Conservation (phyloP, 768 basidiomycete species). For the Xanthoconium stramineum region DNA sequence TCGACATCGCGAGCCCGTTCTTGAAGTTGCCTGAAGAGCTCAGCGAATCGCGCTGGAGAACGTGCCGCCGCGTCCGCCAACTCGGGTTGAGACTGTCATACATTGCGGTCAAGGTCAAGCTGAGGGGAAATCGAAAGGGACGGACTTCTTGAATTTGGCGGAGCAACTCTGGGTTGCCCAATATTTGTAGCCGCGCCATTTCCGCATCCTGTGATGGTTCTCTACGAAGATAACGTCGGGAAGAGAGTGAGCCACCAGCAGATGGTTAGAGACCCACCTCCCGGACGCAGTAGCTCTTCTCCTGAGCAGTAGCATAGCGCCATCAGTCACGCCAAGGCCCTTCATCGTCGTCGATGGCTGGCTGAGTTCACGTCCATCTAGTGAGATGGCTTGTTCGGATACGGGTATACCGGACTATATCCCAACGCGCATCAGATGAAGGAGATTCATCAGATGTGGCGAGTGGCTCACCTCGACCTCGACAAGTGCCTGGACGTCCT, state of each 20-base stretch:
- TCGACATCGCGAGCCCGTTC: constrained; percentile 54
- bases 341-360: constrained; percentile 67
- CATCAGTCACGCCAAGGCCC: constrained; percentile 55
- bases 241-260: not conserved
- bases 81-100: constrained; percentile 71
- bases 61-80: constrained; percentile 66
- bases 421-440: not conserved
- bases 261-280: constrained; percentile 27
- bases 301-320: constrained; percentile 66
- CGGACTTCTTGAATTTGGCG: constrained; percentile 61
- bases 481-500: constrained; percentile 90
- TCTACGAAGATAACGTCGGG: constrained; percentile 34
- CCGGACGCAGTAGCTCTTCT: constrained; percentile 48
- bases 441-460: not conserved
- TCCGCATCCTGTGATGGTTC: constrained; percentile 78
- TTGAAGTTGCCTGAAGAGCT: constrained; percentile 62
- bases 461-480: constrained; percentile 81
- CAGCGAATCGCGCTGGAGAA: constrained; percentile 72
- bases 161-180: constrained; percentile 84
- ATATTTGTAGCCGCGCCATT: constrained; percentile 83
- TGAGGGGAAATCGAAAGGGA: not conserved
- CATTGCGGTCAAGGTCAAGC: not conserved
- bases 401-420: constrained; percentile 70
- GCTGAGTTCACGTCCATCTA: constrained; percentile 62
- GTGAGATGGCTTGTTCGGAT: constrained; percentile 69